A percentile compares a stretch with the other conserved stretches of the same genome.
These are phyloP conservation scores for Solanum virginianum DNA, from an alignment of 257 asterid genomes.

Conservation along the genomic window DNA sequence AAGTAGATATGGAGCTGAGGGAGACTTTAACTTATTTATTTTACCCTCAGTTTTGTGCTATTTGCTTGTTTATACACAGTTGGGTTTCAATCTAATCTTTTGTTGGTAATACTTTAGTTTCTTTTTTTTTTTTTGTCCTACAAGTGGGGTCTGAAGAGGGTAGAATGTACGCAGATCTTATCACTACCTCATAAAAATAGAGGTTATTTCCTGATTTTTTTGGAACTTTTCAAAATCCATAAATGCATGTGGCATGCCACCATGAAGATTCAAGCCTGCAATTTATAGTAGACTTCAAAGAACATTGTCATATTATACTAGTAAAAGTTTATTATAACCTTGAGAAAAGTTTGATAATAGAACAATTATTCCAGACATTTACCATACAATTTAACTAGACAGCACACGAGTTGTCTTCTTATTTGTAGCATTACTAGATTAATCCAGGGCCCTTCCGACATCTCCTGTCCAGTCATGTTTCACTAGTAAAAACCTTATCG, in stretches of 20 bases:
- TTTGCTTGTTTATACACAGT: neutral
- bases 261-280: neutral
- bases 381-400: neutral
- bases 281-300: neutral
- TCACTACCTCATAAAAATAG: too few species aligned
- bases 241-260: neutral
- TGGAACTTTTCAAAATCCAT: neutral
- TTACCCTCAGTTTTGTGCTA: neutral
- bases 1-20: neutral
- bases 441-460: slow-evolving; percentile 14
- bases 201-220: neutral
- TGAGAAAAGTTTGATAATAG: neutral
- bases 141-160: too few species aligned
- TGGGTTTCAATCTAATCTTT: neutral
- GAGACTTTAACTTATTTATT: neutral
- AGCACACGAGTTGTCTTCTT: neutral
- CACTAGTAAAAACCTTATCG: slow-evolving; percentile 33
- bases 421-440: neutral
- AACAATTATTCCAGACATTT: neutral
- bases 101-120: neutral
- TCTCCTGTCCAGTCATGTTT: slow-evolving; percentile 7
- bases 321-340: neutral
- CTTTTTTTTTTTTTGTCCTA: neutral
- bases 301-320: neutral
- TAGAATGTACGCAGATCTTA: too few species aligned